Evolutionary conservation across 768 basidiomycete species (phyloP).

Genomic region (Tricholoma flavovirens): DNA sequence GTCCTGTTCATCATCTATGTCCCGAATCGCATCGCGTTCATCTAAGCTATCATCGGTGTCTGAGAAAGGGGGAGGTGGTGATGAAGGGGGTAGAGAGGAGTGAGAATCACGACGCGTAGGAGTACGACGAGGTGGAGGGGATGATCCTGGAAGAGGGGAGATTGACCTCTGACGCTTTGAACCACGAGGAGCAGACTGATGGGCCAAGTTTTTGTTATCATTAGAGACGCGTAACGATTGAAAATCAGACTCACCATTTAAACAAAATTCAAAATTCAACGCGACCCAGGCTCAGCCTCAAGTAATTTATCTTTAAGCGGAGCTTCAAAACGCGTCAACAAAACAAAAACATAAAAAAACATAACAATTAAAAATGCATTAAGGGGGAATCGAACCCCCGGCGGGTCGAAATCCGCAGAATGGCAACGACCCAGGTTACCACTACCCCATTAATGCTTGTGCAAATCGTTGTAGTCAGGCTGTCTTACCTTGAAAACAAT

Average conservation of each 20-base stretch:
- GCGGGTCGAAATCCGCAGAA: constrained; percentile 51
- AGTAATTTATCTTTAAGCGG: not conserved
- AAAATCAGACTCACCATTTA: constrained; percentile 33
- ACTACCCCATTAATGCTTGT: constrained; percentile 5
- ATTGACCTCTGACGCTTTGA: constrained; percentile 60
- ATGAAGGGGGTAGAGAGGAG: constrained; percentile 82
- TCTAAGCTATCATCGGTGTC: constrained; percentile 82
- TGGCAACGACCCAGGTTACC: constrained; percentile 6
- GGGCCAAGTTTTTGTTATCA: constrained; percentile 16
- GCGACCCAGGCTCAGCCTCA: constrained; percentile 10
- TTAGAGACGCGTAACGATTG: not conserved
- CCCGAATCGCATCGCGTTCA: constrained; percentile 60
- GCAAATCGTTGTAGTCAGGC: not conserved
- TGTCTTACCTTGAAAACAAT: too few relatives aligned
- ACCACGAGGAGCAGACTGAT: constrained; percentile 41
- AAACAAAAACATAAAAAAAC: not conserved
- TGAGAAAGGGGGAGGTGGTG: constrained; percentile 76
- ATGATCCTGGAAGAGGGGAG: constrained; percentile 47
- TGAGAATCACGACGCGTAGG: constrained; percentile 46
- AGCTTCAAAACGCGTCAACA: not conserved
- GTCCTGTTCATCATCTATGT: constrained; percentile 48
- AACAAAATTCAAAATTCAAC: not conserved
- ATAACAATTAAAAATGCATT: constrained; percentile 59
- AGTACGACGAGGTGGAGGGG: constrained; percentile 36
- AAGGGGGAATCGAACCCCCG: constrained; percentile 84